Evolutionary conservation across 106 monocot genomes (phyloP), one percentile per base, ranked within the genome.

Genomic region (Gastrodia elata): DNA sequence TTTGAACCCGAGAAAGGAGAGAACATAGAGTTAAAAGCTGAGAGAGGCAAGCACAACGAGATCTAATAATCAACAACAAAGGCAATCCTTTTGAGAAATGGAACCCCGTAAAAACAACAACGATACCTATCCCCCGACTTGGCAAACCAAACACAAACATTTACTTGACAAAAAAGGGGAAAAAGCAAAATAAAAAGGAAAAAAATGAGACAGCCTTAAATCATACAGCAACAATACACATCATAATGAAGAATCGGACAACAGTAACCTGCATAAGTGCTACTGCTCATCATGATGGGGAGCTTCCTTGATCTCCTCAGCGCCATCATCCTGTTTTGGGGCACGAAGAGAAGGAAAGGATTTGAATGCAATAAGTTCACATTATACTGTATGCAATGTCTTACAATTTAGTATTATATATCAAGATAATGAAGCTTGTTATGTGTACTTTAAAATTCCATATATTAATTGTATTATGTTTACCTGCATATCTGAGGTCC

Each of bases 401-500:
- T n/a, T n/a, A n/a, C n/a, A n/a, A n/a, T n/a, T n/a, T n/a, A n/a
- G n/a, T n/a, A n/a, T n/a, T n/a, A n/a, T n/a, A n/a, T n/a, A n/a
- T n/a, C n/a, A n/a, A n/a, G n/a, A n/a, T n/a, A n/a, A n/a, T n/a
- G n/a, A n/a, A n/a, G n/a, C n/a, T n/a, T n/a, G n/a, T n/a, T n/a
- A n/a, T n/a, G n/a, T n/a, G n/a, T n/a, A n/a, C n/a, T n/a, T n/a
- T n/a, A n/a, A n/a, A n/a, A n/a, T n/a, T n/a, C n/a, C n/a, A n/a
- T n/a, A n/a, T n/a, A n/a, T n/a, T n/a, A n/a, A n/a, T n/a, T n/a
- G n/a, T 7, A 22, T 37, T 20, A n/a, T 24, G 61, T 37, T 69
- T 41, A 69, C 69, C 69, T 69, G 39, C 69, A 69, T 39, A 6
- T 69, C 69, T 3, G 69, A 39, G 40, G 69, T 69, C 69, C 69